Conservation (phyloP, 345 rosid genomes). For the Hibiscus syriacus region DNA sequence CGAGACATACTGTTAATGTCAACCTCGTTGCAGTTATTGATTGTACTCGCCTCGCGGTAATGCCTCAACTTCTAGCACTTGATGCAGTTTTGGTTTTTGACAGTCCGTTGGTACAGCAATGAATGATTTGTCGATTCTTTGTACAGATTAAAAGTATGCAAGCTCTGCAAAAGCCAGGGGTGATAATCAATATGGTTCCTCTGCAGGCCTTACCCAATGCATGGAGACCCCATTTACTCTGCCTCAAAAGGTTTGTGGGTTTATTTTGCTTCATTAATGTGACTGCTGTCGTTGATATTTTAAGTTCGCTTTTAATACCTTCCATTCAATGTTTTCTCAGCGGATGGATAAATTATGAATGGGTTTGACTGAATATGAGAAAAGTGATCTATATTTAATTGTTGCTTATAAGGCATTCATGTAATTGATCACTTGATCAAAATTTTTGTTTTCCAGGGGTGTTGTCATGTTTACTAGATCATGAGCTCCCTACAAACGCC, state of each 20-base stretch:
- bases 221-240: constrained; percentile 61
- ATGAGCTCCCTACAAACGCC: constrained; percentile 40
- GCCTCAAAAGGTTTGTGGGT: constrained; percentile 59
- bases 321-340: too few relatives aligned
- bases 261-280: background rate
- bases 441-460: constrained; percentile 45
- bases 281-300: too few relatives aligned
- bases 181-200: constrained; percentile 82
- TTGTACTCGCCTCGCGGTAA: constrained; percentile 77
- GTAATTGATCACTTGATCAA: background rate
- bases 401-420: background rate
- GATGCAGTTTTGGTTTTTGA: background rate
- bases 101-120: background rate
- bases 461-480: constrained; percentile 87
- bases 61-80: background rate
- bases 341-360: too few relatives aligned
- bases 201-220: constrained; percentile 82
- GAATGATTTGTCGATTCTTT: constrained; percentile 7
- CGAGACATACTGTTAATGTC: constrained; percentile 69
- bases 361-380: too few relatives aligned
- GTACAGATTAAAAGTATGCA: constrained; percentile 68
- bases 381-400: background rate
- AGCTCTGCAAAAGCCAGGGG: constrained; percentile 75
- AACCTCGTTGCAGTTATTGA: constrained; percentile 63
- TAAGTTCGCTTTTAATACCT: too few relatives aligned